Evolutionary conservation across 495 filamentous ascomycete genomes (phyloP), one percentile per base, ranked within the genome.

Genomic region (Penicillium fimorum): DNA sequence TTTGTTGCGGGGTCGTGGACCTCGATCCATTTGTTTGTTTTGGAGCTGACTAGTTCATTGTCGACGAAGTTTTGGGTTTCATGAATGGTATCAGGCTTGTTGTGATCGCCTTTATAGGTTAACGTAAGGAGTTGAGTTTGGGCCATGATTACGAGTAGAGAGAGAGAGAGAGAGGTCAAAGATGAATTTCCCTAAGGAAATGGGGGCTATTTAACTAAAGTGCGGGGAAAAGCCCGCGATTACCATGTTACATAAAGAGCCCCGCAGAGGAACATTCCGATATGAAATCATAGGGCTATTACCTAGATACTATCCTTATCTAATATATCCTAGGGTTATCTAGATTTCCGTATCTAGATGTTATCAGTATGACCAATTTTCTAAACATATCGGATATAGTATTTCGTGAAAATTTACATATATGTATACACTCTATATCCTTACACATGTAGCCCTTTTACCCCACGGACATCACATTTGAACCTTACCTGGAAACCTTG

Each of bases 1-100:
- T 97, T 97, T 55, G 94, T 98, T 47, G 95, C 95, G 2, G 94
- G 94, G 68, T 98, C 94, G 70, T 91, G 79, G 38, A 98, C 79
- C 56, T 97, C 93, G 68, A 97, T 95, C 87, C 89, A 97, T 59
- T 83, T 76, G 10, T 83, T 80, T 13, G 95, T 79, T 65, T 82
- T 76, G 41, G 92, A 96, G 20, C 83, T 58, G n/a, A 90, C 76
- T 66, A 96, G 94, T 68, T 92, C 71, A 70, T 98, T 98, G 77
- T 98, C 82, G 46, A 97, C 67, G 73, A 97, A 98, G 72, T 90
- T 92, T 20, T 33, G 29, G 17, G 45, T 30, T n/a, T 47, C 45
- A 13, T 47, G 18, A 17, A 47, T 20, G 27, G 45, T 47, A 13
- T 22, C 45, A 30, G 17, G 24, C 45, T 47, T 47, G 15, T 45